Evolutionary conservation across 805 yeast genomes (phyloP).

Genomic region (Starmerella tilneyi): DNA sequence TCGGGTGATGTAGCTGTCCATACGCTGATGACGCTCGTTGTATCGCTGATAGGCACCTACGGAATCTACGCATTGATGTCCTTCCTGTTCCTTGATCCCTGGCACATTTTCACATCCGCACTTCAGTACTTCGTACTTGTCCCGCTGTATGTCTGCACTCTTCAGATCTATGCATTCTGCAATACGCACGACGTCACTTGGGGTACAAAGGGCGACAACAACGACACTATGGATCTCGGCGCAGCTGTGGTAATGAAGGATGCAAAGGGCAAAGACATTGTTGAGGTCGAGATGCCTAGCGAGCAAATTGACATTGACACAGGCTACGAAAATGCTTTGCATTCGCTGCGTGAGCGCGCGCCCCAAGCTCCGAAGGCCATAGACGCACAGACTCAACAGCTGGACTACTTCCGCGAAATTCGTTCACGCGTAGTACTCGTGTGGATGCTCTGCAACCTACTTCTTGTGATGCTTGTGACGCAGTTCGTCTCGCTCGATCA

Average conservation of each 20-base stretch:
- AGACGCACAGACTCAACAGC: slow-evolving; percentile 35
- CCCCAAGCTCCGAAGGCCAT: slow-evolving; percentile 41
- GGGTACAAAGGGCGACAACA: slow-evolving; percentile 96
- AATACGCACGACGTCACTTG: slow-evolving; percentile 97
- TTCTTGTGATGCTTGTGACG: slow-evolving; percentile 76
- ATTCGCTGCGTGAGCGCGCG: slow-evolving; percentile 61
- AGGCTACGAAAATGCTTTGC: slow-evolving; percentile 64
- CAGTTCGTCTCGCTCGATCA: slow-evolving; percentile 68
- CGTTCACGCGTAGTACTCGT: slow-evolving; percentile 89
- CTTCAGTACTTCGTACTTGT: slow-evolving; percentile 78
- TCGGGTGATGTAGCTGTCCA: slow-evolving; percentile 32
- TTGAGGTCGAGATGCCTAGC: slow-evolving; percentile 63
- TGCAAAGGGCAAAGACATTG: slow-evolving; percentile 65
- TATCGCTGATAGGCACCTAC: slow-evolving; percentile 80
- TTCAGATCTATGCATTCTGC: slow-evolving; percentile 94
- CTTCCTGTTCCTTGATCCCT: slow-evolving; percentile 79
- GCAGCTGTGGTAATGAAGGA: slow-evolving; percentile 76
- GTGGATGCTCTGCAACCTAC: slow-evolving; percentile 81
- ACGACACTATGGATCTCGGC: slow-evolving; percentile 57
- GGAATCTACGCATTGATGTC: slow-evolving; percentile 82
- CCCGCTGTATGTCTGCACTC: slow-evolving; percentile 84
- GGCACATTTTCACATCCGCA: slow-evolving; percentile 88
- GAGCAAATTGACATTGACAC: slow-evolving; percentile 71
- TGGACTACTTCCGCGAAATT: slow-evolving; percentile 89
- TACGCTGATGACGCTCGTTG: slow-evolving; percentile 54